Conservation (phyloP, 768 basidiomycete species). For the Auricularia sp. region DNA sequence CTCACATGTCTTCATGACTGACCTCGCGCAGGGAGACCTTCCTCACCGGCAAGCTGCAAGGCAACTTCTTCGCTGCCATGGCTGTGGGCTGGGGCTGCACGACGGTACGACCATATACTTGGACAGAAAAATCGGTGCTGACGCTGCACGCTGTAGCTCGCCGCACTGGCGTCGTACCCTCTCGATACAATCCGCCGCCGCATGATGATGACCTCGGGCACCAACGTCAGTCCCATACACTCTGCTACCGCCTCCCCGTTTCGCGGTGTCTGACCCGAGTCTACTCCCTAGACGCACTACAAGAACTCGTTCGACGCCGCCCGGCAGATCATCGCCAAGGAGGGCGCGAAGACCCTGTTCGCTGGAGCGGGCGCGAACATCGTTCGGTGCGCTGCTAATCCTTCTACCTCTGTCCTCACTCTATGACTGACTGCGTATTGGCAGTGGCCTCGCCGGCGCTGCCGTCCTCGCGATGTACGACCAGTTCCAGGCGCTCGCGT, state of each 20-base stretch:
- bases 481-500: conserved; percentile 6
- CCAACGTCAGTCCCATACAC: conserved; percentile 15
- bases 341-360: conserved; percentile 30
- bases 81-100: conserved; percentile 33
- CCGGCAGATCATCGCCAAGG: conserved; percentile 31
- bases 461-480: conserved; percentile 7
- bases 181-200: conserved; percentile 36
- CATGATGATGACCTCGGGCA: conserved; percentile 41
- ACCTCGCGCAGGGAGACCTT: conserved; percentile 20
- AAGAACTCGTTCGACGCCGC: conserved; percentile 31
- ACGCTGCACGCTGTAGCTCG: conserved; percentile 18
- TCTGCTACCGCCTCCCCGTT: background rate
- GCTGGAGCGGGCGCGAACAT: conserved; percentile 10
- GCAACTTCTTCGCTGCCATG: conserved; percentile 33
- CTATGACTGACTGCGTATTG: too few relatives aligned
- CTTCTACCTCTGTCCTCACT: background rate
- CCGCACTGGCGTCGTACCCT: conserved; percentile 31
- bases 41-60: conserved; percentile 29
- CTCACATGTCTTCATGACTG: background rate
- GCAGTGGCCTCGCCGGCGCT: conserved; percentile 1
- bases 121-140: too few relatives aligned
- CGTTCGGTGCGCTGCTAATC: conserved; percentile 15
- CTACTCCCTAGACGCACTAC: conserved; percentile 25
- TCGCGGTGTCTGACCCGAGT: background rate
- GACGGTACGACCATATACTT: conserved; percentile 19